Evolutionary conservation across 306 rosid genomes (phyloP).

Genomic region (Trifolium pratense): DNA sequence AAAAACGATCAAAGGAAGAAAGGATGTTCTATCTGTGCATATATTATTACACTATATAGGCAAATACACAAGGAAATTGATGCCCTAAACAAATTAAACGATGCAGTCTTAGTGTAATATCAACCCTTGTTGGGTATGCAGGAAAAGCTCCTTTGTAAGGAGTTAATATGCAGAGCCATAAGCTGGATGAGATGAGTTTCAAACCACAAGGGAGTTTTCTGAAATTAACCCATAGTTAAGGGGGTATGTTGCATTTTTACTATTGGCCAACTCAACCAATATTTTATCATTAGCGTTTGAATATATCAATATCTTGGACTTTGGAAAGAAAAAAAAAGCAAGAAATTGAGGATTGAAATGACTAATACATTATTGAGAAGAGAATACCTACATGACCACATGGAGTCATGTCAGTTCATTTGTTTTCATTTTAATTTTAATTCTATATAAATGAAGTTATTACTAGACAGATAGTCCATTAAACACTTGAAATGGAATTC

Average conservation of each 20-base stretch:
- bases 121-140: neutral
- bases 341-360: too few species aligned
- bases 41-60: slow-evolving; percentile 7
- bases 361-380: too few species aligned
- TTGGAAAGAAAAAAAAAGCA: too few species aligned
- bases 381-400: too few species aligned
- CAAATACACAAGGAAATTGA: neutral
- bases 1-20: slow-evolving; percentile 11
- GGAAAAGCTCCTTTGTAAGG: neutral
- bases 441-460: too few species aligned
- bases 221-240: neutral
- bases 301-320: neutral
- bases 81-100: neutral
- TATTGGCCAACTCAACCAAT: neutral
- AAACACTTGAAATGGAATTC: too few species aligned
- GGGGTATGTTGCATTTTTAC: neutral
- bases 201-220: neutral
- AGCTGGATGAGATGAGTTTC: slow-evolving; percentile 1
- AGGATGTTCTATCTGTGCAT: slow-evolving; percentile 5
- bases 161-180: neutral
- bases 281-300: neutral
- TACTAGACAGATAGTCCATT: too few species aligned
- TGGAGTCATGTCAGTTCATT: too few species aligned
- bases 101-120: neutral
- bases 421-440: too few species aligned